Percentiles rank a stretch among this genome's conserved stretches.
Conservation (phyloP, 768 basidiomycete species). For the Rhodosporidiobolus odoratus region DNA sequence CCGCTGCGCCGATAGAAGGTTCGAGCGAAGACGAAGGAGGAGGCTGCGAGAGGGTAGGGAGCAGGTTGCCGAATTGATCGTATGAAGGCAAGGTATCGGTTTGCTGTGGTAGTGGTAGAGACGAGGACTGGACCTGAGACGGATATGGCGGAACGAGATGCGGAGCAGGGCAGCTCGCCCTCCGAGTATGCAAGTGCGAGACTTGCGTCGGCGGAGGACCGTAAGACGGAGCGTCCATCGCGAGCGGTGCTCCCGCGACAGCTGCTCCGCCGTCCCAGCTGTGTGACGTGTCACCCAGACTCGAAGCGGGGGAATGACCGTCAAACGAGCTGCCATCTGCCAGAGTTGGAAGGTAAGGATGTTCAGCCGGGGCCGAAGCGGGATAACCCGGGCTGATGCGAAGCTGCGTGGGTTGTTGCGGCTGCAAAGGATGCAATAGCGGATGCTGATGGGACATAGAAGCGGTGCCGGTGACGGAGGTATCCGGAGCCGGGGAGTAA, state of each 20-base stretch:
- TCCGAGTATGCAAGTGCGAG: neutral
- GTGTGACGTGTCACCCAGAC: neutral
- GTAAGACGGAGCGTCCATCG: neutral
- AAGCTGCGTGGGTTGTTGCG: neutral
- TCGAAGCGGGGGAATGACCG: conserved; percentile 11
- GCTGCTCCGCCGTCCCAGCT: neutral
- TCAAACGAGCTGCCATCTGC: neutral
- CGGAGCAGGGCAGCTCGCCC: conserved; percentile 7
- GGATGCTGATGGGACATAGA: neutral
- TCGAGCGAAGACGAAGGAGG: neutral
- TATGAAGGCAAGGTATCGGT: neutral
- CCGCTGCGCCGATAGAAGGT: neutral
- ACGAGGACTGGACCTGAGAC: neutral
- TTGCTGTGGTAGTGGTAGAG: neutral
- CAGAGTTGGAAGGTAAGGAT: neutral
- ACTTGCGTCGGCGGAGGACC: too few relatives aligned
- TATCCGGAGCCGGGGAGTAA: neutral
- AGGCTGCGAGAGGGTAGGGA: neutral
- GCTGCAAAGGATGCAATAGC: neutral
- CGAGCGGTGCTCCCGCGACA: neutral
- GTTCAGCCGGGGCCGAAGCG: neutral
- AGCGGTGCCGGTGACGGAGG: neutral
- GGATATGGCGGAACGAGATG: neutral
- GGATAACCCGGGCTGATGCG: neutral
- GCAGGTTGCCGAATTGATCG: neutral